A percentile compares a stretch with the other conserved stretches of the same genome.
phyloP scores from a whole-genome alignment of 2,329 filamentous ascomycete genomes.

The Cercospora brassicicola region DNA sequence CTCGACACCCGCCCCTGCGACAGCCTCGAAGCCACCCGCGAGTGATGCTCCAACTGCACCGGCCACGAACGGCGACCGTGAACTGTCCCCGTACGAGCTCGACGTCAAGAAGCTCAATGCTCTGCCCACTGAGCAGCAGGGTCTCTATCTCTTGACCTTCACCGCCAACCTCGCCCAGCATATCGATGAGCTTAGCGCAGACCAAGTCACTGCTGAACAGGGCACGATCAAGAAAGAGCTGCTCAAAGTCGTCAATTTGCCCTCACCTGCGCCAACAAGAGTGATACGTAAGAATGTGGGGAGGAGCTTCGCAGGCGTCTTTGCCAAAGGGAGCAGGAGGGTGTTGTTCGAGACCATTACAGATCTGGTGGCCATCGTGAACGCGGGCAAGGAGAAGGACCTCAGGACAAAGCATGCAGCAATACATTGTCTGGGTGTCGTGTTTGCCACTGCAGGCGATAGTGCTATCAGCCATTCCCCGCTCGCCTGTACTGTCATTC shows the following conservation, averaged over 20 bases:
- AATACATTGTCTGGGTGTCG: slow-evolving; percentile 78
- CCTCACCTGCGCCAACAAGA: slow-evolving; percentile 77
- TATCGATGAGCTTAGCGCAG: slow-evolving; percentile 69
- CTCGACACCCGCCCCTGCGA: slow-evolving; percentile 10
- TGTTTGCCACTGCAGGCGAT: slow-evolving; percentile 90
- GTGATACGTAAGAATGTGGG: slow-evolving; percentile 89
- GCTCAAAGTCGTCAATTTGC: slow-evolving; percentile 84
- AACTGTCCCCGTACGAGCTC: slow-evolving; percentile 56
- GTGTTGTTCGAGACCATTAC: slow-evolving; percentile 93
- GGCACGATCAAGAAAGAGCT: slow-evolving; percentile 90
- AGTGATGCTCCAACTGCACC: slow-evolving; percentile 9
- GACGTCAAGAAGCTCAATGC: slow-evolving; percentile 86
- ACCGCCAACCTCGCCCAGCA: slow-evolving; percentile 79
- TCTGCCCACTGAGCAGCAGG: slow-evolving; percentile 90
- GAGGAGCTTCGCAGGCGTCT: slow-evolving; percentile 77
- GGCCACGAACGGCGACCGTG: slow-evolving; percentile 24
- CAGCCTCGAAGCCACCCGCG: slow-evolving; percentile 4
- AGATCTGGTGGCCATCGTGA: slow-evolving; percentile 73
- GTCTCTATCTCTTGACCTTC: slow-evolving; percentile 88
- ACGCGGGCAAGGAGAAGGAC: slow-evolving; percentile 78
- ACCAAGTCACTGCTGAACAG: slow-evolving; percentile 85
- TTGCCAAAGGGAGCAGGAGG: slow-evolving; percentile 83
- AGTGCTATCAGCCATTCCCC: slow-evolving; percentile 83
- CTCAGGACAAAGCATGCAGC: slow-evolving; percentile 81
- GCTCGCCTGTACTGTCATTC: slow-evolving; percentile 67